Evolutionary conservation across 768 basidiomycete genomes (phyloP), one percentile per base, ranked within the genome.

Genomic region (Boletus vermiculosoides): DNA sequence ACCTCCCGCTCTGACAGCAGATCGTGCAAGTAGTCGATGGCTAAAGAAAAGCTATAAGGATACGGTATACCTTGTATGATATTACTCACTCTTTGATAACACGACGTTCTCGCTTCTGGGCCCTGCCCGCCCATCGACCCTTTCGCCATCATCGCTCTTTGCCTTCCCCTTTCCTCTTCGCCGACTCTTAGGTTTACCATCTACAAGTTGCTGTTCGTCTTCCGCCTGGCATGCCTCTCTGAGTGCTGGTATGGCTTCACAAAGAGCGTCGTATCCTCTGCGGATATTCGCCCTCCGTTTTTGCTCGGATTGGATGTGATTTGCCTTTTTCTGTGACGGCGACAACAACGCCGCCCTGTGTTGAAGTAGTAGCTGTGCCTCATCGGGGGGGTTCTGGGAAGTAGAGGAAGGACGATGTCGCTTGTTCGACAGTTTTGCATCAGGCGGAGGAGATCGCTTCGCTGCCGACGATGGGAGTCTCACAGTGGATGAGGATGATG

Each of bases 221-320:
- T 92, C 92, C 56, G 81, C 84, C 47, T 80, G 75, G 40, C 93
- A 90, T 0, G 92, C 92, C 63, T 91, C 92, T 18, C 86, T 74
- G 37, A 97, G 77, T 2, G 90, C 78, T 11, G 94, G 94, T 0
- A 97, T 87, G 28, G 84, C 83, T 25, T 87, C 87, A 65, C 93
- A 94, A 0, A 97, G 78, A 8, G 88, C 85, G 63, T 95, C 94
- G 68, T 96, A 96, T 12, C 93, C 94, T 39, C 86, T 76, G 12
- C 92, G 81, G 50, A 97, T 96, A 64, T 94, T 94, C 15, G 92
- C 92, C 33, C 94, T 84, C 25, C 94, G 86, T 71, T 95, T 95
- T 76, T 96, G 93, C 75, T 97, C 94, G 2, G 87, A 90, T 64
- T 92, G 89, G 62, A 97, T 96, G 67, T 97, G 94, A 65, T 95